phyloP scores from a whole-genome alignment of 2,329 filamentous ascomycete genomes.

The Epichloe hybrida region DNA sequence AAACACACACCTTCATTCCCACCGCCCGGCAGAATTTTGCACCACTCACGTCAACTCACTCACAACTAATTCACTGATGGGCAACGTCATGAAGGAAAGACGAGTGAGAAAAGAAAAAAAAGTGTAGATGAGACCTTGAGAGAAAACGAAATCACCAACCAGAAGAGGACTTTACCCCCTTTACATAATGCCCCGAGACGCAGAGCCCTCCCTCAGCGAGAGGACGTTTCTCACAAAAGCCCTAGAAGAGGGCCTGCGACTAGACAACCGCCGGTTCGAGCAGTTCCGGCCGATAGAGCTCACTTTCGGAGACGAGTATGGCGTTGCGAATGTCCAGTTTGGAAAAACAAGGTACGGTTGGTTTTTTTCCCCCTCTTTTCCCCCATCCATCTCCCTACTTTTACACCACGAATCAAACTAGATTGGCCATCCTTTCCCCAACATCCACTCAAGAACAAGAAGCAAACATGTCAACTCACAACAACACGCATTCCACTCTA shows the following conservation, averaged over 20 bases:
- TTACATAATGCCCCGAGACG: constrained; percentile 72
- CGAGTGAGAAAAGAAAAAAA: constrained; percentile 5
- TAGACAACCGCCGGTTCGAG: constrained; percentile 74
- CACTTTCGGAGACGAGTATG: constrained; percentile 80
- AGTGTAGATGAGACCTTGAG: background rate
- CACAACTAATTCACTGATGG: background rate
- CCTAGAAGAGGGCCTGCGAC: constrained; percentile 62
- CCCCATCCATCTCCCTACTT: background rate
- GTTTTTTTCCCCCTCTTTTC: no score
- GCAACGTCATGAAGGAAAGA: background rate
- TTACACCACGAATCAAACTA: background rate
- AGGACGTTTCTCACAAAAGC: constrained; percentile 75
- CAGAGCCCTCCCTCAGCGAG: constrained; percentile 80
- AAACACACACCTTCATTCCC: constrained; percentile 1
- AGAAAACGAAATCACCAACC: background rate
- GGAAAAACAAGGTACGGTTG: constrained; percentile 69
- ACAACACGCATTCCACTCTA: background rate
- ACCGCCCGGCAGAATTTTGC: constrained; percentile 39
- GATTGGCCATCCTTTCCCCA: background rate
- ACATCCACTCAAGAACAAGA: no score
- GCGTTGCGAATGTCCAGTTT: constrained; percentile 71
- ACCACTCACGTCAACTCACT: constrained; percentile 6
- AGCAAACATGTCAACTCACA: background rate
- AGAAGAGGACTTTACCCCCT: background rate
- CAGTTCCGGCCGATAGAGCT: constrained; percentile 67